Base-by-base conservation (phyloP, 805 yeast genomes). In the Lipomyces mesembrius region DNA sequence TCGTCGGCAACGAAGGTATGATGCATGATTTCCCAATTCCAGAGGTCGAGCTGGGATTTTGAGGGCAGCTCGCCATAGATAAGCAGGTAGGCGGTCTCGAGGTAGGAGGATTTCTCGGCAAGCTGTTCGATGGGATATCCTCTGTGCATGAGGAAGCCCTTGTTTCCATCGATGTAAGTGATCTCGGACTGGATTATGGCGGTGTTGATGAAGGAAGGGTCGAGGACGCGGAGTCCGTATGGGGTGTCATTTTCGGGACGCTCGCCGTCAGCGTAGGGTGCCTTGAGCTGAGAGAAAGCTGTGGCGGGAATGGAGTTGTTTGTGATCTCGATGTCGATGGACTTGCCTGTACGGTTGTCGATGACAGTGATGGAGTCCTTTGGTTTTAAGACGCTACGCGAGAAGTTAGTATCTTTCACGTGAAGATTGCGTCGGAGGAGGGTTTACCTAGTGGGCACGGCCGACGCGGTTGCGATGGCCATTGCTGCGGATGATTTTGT, bases 81-180 rank as follows among this genome's bases (percentile, higher is more conserved):
- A 29, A 68, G 64, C 46, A 68, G 63, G 57, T 68, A 68, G 22
- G 71, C 71, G 39, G 71, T 68, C 64, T 68, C 71, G 34, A 68
- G 69, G 52, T 58, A 68, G 43, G 51, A 51, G 25, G 71, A 68
- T 51, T 62, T 66, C 39, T 68, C 71, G 22, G 71, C 71, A 5
- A 68, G 66, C 57, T 68, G 71, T 56, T 68, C 71, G 60, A 68
- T 68, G n/a, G 71, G 71, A 58, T 68, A 68, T 17, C 71, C 71
- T 25, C 71, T 49, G 53, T 68, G 71, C 71, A 68, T 68, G 34
- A 68, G 64, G 32, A 65, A 68, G 20, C 71, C 71, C 60, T 66
- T 66, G 64, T 66, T 66, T 35, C 71, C 71, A 43, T 68, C 71
- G 58, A 68, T 68, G 57, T 68, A 68, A 53, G 71, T 68, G 59